Evolutionary conservation across 768 basidiomycete species (phyloP), one percentile per base, ranked within the genome.

Genomic region (Lactarius pseudohatsudake): DNA sequence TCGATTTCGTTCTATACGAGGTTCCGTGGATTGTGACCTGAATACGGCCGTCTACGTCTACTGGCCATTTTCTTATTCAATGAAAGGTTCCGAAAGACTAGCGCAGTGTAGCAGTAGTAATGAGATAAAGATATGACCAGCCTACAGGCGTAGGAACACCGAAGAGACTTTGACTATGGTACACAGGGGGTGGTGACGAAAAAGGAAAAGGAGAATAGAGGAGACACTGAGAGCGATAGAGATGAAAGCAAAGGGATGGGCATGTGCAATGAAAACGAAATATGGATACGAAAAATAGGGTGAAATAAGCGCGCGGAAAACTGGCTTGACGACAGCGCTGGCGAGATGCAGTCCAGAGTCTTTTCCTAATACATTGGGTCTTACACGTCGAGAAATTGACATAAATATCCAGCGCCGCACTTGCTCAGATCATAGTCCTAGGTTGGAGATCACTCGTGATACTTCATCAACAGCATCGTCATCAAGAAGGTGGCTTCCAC

Each of bases 1-100:
- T 90, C 75, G 94, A 96, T 77, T 99, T 98, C 73, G 93, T 98
- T 28, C 75, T 96, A 74, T 96, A 89, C 74, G 96, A 98, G 76
- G 85, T 99, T 61, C 94, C 93, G 38, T 94, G 91, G 90, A 91
- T 97, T 71, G 79, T 89, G 45, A 82, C 85, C 72, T 89, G 80
- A 80, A 63, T 15, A 43, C 60, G 65, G 61, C 57, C 66, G 38
- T 62, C 62, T 61, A 63, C 20, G 34, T 67, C 61, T 69, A 58
- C 43, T 8, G 55, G 62, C 62, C 62, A 56, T 56, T 63, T 60
- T 67, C 53, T 64, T 64, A 67, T 67, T 67, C 54, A 43, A 26
- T 47, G 43, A 59, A 59, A 41, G 41, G 50, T 68, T 67, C 53
- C 45, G 43, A 47, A 28, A n/a, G 34, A 59, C 66, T 59, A 69